Conservation (phyloP, 164 flowering plant genomes). For the Cinnamomum chago region DNA sequence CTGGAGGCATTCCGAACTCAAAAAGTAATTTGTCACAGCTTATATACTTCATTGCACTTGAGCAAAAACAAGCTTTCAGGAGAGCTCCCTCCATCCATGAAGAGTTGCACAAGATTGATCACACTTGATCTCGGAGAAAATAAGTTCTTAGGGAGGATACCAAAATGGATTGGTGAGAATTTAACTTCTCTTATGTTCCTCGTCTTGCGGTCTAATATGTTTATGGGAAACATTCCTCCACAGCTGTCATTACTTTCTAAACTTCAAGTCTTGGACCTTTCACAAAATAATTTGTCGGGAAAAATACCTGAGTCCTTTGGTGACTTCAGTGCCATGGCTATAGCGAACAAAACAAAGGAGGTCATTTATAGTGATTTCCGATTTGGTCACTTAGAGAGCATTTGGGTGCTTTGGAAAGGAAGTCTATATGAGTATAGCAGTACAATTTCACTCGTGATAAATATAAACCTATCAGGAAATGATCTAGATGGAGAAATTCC, state of each 20-base stretch:
- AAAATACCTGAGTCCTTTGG: background rate
- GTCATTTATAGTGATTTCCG: rapidly evolving
- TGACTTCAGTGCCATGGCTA: background rate
- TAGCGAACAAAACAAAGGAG: background rate
- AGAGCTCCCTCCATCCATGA: background rate
- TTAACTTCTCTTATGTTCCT: background rate
- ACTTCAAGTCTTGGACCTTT: conserved; percentile 5
- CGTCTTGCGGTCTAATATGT: background rate
- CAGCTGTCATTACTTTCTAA: background rate
- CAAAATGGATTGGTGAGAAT: background rate
- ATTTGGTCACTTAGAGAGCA: background rate
- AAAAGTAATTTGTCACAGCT: background rate
- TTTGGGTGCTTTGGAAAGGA: background rate
- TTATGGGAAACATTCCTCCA: background rate
- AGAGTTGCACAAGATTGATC: background rate
- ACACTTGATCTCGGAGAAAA: background rate
- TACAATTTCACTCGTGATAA: background rate
- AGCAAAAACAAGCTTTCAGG: background rate
- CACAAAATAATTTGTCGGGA: conserved; percentile 3
- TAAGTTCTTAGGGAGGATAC: background rate
- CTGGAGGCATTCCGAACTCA: background rate
- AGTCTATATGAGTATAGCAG: background rate
- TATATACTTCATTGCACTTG: background rate
- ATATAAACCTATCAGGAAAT: conserved; percentile 4
- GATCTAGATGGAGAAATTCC: conserved; percentile 6